Conservation (phyloP, 768 basidiomycete species). For the Tricholoma furcatifolium region DNA sequence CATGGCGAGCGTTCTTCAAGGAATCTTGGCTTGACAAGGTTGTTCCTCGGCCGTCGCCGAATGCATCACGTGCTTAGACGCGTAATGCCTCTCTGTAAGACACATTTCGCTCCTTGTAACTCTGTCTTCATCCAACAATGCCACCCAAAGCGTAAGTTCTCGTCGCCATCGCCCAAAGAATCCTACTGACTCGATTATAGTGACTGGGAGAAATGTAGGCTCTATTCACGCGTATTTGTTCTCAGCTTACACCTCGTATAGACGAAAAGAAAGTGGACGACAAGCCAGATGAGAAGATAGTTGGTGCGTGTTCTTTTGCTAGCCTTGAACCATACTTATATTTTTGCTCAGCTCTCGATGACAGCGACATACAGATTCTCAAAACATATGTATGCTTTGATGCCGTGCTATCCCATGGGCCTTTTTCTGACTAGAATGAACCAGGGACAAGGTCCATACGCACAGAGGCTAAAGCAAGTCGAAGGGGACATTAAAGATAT, state of each 20-base stretch:
- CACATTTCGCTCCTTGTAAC: conserved; percentile 3
- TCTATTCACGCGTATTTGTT: not conserved
- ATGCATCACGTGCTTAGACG: conserved; percentile 29
- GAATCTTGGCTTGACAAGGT: not conserved
- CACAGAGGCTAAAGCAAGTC: conserved; percentile 79
- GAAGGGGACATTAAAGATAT: conserved; percentile 94
- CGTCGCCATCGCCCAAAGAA: conserved; percentile 9
- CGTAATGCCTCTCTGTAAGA: conserved; percentile 25
- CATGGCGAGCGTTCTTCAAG: conserved; percentile 41
- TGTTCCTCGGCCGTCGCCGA: conserved; percentile 18
- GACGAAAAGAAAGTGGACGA: conserved; percentile 85
- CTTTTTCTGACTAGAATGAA: not conserved
- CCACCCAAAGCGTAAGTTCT: conserved; percentile 88
- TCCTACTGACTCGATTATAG: conserved; percentile 36
- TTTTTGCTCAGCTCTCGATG: conserved; percentile 73
- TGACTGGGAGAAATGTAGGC: conserved; percentile 97
- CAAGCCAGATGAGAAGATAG: conserved; percentile 93
- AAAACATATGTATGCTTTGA: conserved; percentile 83
- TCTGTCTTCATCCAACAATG: conserved; percentile 49
- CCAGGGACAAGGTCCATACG: conserved; percentile 98
- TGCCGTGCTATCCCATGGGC: not conserved
- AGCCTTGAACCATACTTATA: conserved; percentile 8
- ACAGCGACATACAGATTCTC: conserved; percentile 97
- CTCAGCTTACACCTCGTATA: conserved; percentile 27
- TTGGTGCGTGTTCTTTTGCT: conserved; percentile 45